Percentiles rank a stretch among this genome's conserved stretches.
Conservation (phyloP, 352 stramenopile genomes). For the Halophytophthora polymorphica region DNA sequence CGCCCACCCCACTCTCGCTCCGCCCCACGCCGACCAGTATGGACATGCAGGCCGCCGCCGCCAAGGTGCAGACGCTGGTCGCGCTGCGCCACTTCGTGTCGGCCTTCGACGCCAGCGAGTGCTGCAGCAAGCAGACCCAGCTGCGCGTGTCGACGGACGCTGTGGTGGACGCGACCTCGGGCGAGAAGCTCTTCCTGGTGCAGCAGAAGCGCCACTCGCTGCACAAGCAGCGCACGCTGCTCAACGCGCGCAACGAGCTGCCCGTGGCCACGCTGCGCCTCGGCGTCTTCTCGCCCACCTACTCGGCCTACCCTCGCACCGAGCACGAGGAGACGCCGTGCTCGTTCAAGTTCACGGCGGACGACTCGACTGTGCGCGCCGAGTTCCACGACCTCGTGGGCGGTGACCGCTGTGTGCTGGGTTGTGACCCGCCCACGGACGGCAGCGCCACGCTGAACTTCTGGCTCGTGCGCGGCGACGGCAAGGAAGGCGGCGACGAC, state of each 20-base stretch:
- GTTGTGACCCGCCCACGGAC: slow-evolving; percentile 20
- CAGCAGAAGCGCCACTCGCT: slow-evolving; percentile 31
- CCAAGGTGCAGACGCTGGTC: slow-evolving; percentile 32
- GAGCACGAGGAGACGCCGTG: slow-evolving; percentile 37
- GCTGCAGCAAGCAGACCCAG: slow-evolving; percentile 20
- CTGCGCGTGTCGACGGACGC: slow-evolving; percentile 21
- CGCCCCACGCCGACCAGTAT: slow-evolving; percentile 3
- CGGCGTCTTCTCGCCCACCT: slow-evolving; percentile 32
- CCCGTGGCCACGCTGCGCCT: slow-evolving; percentile 30
- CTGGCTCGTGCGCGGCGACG: slow-evolving; percentile 32
- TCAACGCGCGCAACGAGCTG: slow-evolving; percentile 30
- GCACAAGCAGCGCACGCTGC: slow-evolving; percentile 32
- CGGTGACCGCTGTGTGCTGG: slow-evolving; percentile 26
- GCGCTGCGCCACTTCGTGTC: slow-evolving; percentile 36
- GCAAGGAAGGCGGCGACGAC: slow-evolving; percentile 16
- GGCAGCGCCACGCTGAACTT: slow-evolving; percentile 24
- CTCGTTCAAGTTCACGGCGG: slow-evolving; percentile 32
- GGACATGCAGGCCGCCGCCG: slow-evolving; percentile 27
- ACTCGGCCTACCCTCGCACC: slow-evolving; percentile 32
- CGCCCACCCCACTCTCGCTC: not conserved
- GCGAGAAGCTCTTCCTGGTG: slow-evolving; percentile 24
- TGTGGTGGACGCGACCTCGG: slow-evolving; percentile 19
- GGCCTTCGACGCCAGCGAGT: slow-evolving; percentile 29
- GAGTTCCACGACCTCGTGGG: slow-evolving; percentile 37
- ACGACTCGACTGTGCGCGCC: slow-evolving; percentile 23